These are phyloP conservation scores for Aspergillus fumigatus DNA, from an alignment of 2,329 filamentous ascomycete species.

Conservation along the genomic window DNA sequence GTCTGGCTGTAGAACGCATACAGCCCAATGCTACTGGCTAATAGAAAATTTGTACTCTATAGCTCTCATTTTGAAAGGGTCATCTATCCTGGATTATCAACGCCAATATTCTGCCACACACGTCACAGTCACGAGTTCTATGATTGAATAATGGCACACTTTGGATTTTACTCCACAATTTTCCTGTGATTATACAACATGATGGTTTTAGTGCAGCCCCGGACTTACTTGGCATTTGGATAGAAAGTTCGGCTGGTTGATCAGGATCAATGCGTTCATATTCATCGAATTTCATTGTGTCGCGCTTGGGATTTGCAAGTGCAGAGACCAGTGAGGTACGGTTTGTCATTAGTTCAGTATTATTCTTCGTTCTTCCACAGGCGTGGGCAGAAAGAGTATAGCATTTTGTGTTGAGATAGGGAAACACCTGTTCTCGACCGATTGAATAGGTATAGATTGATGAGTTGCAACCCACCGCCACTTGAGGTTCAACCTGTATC, in stretches of 20 bases:
- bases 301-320: not conserved
- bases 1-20: not conserved
- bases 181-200: too few species aligned
- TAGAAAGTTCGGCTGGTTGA: not conserved
- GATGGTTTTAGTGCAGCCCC: not conserved
- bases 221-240: not conserved
- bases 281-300: not conserved
- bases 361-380: not conserved
- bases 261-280: not conserved
- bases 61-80: not conserved
- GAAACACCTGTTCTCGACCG: not conserved
- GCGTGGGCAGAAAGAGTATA: not conserved
- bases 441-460: not conserved
- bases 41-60: not conserved
- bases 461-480: slow-evolving; percentile 8
- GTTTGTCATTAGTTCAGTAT: not conserved
- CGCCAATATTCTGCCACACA: not conserved
- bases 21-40: not conserved
- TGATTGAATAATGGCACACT: not conserved
- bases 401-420: not conserved
- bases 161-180: not conserved
- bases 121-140: not conserved
- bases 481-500: not conserved
- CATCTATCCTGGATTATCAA: not conserved
- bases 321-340: not conserved